Percentiles rank a stretch among this genome's conserved stretches.
These are phyloP conservation scores for Artomyces pyxidatus DNA, from an alignment of 768 basidiomycete species.

Conservation along the genomic window DNA sequence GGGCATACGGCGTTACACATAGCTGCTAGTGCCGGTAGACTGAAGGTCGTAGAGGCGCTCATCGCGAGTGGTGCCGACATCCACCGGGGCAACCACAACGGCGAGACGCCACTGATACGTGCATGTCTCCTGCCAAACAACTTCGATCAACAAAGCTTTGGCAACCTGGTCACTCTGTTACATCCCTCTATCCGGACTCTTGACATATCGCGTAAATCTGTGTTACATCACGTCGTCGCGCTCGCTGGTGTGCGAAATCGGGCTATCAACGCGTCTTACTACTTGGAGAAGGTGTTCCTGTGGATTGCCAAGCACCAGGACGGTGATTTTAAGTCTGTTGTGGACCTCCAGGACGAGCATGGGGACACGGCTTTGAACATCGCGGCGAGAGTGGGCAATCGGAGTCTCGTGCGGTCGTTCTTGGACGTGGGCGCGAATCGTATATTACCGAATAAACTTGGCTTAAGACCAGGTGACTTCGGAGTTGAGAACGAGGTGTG, in stretches of 20 bases:
- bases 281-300: slow-evolving; percentile 82
- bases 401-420: slow-evolving; percentile 76
- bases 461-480: slow-evolving; percentile 88
- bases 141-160: slow-evolving; percentile 71
- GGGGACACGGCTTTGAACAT: slow-evolving; percentile 96
- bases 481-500: slow-evolving; percentile 87
- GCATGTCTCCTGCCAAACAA: slow-evolving; percentile 86
- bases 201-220: slow-evolving; percentile 77
- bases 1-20: slow-evolving; percentile 93
- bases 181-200: slow-evolving; percentile 77
- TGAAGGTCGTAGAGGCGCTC: slow-evolving; percentile 58
- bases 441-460: slow-evolving; percentile 83
- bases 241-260: slow-evolving; percentile 90
- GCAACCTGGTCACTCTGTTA: slow-evolving; percentile 52
- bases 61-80: slow-evolving; percentile 77
- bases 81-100: slow-evolving; percentile 84
- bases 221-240: slow-evolving; percentile 86
- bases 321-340: slow-evolving; percentile 68
- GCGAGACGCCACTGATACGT: slow-evolving; percentile 92
- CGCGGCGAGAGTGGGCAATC: slow-evolving; percentile 88
- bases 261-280: slow-evolving; percentile 77
- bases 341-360: slow-evolving; percentile 90
- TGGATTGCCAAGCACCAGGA: slow-evolving; percentile 76
- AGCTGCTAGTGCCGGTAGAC: slow-evolving; percentile 78
- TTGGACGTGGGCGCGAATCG: slow-evolving; percentile 92